Base-by-base conservation (phyloP, 202 grass and related monocot genomes). In the Setaria italica region DNA sequence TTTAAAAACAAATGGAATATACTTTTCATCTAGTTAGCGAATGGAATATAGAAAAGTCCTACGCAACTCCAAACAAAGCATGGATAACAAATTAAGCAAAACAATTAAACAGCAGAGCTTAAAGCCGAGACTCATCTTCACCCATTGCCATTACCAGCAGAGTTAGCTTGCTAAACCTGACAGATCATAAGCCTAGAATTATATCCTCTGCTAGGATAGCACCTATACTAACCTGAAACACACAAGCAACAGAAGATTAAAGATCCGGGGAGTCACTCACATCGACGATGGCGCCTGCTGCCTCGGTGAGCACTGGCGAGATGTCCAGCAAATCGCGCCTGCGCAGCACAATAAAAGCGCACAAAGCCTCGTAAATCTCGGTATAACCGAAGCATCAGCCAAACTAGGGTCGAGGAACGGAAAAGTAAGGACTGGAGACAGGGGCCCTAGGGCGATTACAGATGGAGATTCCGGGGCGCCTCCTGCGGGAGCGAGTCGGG, bases 321-420 rank as follows among this genome's bases (percentile, higher is more conserved):
- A 99, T 99, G 81, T 99, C 97, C 33, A 99, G 89, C 83, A 99
- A 83, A 86, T 99, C 97, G 80, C 92, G 92, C 91, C 97, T 99
- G 88, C 65, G 16, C 8, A 69, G 33, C 51, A 85, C 15, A 64
- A 33, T 57, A 70, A 55, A 37, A 75, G 47, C 32, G 48, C 35
- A 30, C 3, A 11, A 21, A 73, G 7, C 70, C 60, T 80, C 13
- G 37, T 5, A 56, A 84, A 69, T 16, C 70, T 75, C 25, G 7
- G 48, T 66, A 7, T 32, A 75, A 47, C 12, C 32, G 9, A 81
- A 16, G 39, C 14, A 37, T 15, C n/a, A 80, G 6, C n/a, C 43
- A 39, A 82, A 67, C 14, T 49, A 71, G 37, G 56, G 54, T 14
- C 55, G 3, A 33, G 7, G 53, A 59, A 4, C 15, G 58, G 15